phyloP scores from a whole-genome alignment of 805 yeast genomes.

The Monosporozyma servazzii region DNA sequence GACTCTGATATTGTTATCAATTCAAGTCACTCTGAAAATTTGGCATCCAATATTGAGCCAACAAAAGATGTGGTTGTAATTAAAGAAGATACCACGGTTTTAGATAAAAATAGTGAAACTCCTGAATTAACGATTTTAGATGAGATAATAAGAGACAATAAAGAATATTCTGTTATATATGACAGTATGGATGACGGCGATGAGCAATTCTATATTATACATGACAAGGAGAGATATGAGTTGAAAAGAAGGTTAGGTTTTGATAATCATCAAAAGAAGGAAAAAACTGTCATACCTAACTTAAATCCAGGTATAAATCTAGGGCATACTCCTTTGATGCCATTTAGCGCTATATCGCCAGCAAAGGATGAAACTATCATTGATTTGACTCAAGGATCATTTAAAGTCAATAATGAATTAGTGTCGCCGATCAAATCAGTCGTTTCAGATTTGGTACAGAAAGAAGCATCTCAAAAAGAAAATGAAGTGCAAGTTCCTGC shows the following conservation, averaged over 20 bases:
- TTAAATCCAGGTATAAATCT: neutral
- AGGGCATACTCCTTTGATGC: neutral
- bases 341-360: neutral
- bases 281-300: neutral
- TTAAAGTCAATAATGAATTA: constrained; percentile 20
- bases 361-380: neutral
- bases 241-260: neutral
- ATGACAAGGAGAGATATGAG: neutral
- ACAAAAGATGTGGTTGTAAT: neutral
- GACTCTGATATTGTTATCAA: neutral
- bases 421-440: constrained; percentile 24
- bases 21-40: neutral
- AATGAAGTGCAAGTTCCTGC: constrained; percentile 24
- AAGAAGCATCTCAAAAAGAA: neutral
- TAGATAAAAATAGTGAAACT: neutral
- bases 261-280: neutral
- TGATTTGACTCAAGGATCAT: constrained; percentile 22
- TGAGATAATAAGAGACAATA: neutral
- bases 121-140: neutral
- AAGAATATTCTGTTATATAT: neutral
- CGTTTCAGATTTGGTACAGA: neutral
- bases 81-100: neutral
- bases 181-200: constrained; percentile 3
- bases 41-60: neutral
- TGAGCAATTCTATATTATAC: too few species aligned